A percentile compares a stretch with the other conserved stretches of the same genome.
Evolutionary conservation across 345 rosid genomes (phyloP).

Genomic region (Citrus australasica): DNA sequence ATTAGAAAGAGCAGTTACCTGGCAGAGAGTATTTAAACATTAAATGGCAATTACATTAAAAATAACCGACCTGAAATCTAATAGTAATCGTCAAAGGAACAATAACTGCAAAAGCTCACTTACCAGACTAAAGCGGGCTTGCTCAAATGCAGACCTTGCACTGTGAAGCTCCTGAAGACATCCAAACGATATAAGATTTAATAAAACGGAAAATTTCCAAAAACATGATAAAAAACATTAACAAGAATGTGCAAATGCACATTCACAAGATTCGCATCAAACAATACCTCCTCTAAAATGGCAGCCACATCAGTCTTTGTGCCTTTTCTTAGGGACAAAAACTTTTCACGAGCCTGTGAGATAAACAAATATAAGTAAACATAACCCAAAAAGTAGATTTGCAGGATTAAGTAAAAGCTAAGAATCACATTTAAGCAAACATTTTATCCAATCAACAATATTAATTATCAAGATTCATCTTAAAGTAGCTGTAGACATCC

Average conservation of each 20-base stretch:
- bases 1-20: conserved; percentile 91
- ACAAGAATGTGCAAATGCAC: not conserved
- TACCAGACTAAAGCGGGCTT: conserved; percentile 90
- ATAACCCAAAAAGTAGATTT: conserved; percentile 7
- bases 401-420: not conserved
- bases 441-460: not conserved
- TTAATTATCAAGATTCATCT: not conserved
- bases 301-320: conserved; percentile 68
- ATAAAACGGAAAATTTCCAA: not conserved
- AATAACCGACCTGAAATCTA: not conserved
- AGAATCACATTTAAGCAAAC: conserved; percentile 9
- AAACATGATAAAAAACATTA: not conserved
- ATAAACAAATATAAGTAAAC: not conserved
- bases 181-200: conserved; percentile 11
- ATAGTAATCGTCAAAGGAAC: not conserved
- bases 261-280: conserved; percentile 1
- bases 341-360: conserved; percentile 91
- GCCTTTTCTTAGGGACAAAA: conserved; percentile 90
- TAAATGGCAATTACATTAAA: not conserved
- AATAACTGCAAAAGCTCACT: conserved; percentile 15
- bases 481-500: not conserved
- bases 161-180: conserved; percentile 77
- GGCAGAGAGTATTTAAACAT: conserved; percentile 5
- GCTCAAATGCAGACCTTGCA: conserved; percentile 89
- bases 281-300: conserved; percentile 76